A percentile compares a stretch with the other conserved stretches of the same genome.
Conservation (phyloP, 495 filamentous ascomycete genomes). For the Choiromyces venosus region DNA sequence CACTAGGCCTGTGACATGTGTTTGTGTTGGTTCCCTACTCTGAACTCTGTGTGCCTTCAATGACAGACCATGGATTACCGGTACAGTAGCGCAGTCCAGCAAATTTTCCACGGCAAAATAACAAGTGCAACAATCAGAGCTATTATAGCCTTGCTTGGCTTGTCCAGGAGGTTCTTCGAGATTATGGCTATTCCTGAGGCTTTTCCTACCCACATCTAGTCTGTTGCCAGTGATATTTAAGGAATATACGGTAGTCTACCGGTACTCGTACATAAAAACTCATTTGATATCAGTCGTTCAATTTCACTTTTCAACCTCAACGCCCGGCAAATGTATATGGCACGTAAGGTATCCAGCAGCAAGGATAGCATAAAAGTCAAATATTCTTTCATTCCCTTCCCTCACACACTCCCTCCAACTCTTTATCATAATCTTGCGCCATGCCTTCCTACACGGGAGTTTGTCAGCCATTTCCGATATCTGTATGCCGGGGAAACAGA, state of each 20-base stretch:
- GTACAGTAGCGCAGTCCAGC: not conserved
- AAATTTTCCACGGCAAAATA: not conserved
- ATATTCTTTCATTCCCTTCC: not conserved
- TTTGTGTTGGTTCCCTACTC: not conserved
- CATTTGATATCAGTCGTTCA: not conserved
- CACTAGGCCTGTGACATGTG: not conserved
- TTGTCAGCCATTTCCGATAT: constrained; percentile 17
- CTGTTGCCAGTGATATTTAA: not conserved
- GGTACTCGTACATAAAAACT: not conserved
- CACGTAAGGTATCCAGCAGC: not conserved
- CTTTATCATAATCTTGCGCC: not conserved
- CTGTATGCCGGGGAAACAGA: constrained; percentile 9
- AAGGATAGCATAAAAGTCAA: not conserved
- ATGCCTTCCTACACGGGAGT: not conserved
- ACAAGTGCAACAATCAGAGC: not conserved
- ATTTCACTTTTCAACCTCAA: not conserved
- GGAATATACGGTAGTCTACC: too few relatives aligned
- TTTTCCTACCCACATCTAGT: not conserved
- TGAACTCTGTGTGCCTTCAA: not conserved
- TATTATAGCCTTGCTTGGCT: not conserved
- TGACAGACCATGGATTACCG: not conserved
- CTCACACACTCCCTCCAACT: not conserved
- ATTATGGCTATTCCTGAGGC: not conserved
- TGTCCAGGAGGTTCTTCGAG: not conserved
- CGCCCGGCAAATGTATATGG: not conserved